Conservation (phyloP, 2,329 filamentous ascomycete genomes). For the Neopestalotiopsis sp. region DNA sequence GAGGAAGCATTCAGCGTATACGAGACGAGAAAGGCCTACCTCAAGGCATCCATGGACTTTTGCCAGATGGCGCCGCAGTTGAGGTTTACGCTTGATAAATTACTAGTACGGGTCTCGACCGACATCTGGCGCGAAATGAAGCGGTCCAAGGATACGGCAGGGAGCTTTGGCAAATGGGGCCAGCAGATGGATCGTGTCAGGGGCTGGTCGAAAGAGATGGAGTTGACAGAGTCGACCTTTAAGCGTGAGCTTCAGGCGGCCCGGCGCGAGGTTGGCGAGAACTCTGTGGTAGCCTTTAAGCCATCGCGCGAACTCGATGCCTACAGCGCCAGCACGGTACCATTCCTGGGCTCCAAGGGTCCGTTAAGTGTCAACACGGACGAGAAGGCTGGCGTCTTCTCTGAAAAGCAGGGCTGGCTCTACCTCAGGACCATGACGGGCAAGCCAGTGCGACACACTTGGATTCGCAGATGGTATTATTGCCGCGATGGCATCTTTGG, state of each 20-base stretch:
- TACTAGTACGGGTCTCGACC: slow-evolving; percentile 82
- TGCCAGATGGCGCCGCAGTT: slow-evolving; percentile 87
- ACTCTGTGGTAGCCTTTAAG: slow-evolving; percentile 70
- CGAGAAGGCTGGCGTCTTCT: slow-evolving; percentile 53
- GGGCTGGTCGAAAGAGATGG: slow-evolving; percentile 95
- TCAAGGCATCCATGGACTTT: slow-evolving; percentile 93
- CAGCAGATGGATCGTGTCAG: slow-evolving; percentile 89
- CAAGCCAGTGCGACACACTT: slow-evolving; percentile 87
- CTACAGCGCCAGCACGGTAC: slow-evolving; percentile 88
- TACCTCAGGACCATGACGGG: slow-evolving; percentile 82
- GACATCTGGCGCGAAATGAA: slow-evolving; percentile 91
- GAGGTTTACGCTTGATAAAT: slow-evolving; percentile 80
- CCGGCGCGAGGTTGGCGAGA: slow-evolving; percentile 81
- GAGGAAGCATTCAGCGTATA: slow-evolving; percentile 97
- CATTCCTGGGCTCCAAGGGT: slow-evolving; percentile 76
- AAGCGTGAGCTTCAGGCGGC: slow-evolving; percentile 80
- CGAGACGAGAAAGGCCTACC: slow-evolving; percentile 87
- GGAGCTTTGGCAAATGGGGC: slow-evolving; percentile 69
- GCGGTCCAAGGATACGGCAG: slow-evolving; percentile 68
- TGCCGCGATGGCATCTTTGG: slow-evolving; percentile 96
- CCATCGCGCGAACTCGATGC: slow-evolving; percentile 93
- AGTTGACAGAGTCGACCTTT: slow-evolving; percentile 83
- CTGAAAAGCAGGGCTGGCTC: slow-evolving; percentile 94
- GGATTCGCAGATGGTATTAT: slow-evolving; percentile 94
- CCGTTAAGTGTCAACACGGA: slow-evolving; percentile 67